These are phyloP conservation scores for Colletotrichum somersetense DNA, from an alignment of 2,329 filamentous ascomycete genomes.

Conservation along the genomic window DNA sequence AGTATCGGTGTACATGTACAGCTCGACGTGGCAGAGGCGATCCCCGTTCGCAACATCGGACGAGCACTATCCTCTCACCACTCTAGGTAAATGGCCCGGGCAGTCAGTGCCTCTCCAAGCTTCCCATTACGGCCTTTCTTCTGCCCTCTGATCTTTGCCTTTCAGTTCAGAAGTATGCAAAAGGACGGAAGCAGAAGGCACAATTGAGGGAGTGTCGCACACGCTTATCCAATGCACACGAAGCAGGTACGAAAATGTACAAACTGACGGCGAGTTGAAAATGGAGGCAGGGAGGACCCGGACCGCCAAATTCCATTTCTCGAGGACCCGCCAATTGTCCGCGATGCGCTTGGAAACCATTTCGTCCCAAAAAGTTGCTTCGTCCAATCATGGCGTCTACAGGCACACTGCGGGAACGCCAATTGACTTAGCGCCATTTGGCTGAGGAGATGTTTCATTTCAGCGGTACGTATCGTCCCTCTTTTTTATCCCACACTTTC, in stretches of 20 bases:
- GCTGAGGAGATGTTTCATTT: constrained; percentile 14
- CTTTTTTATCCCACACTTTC: neutral
- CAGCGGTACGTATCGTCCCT: neutral
- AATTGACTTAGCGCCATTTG: constrained; percentile 19
- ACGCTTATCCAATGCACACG: neutral
- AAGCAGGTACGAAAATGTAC: neutral
- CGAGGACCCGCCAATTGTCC: constrained; percentile 23
- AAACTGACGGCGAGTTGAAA: neutral
- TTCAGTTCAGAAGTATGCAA: neutral
- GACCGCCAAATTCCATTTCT: constrained; percentile 32
- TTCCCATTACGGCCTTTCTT: neutral
- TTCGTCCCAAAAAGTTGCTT: constrained; percentile 25
- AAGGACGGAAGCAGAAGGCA: neutral
- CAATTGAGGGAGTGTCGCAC: neutral
- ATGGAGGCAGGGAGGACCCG: neutral
- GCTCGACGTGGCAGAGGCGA: constrained; percentile 4
- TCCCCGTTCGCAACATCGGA: constrained; percentile 15
- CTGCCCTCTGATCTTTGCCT: neutral
- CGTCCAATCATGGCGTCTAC: constrained; percentile 34
- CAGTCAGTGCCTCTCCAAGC: neutral
- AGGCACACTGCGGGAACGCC: constrained; percentile 16
- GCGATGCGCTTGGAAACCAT: constrained; percentile 20
- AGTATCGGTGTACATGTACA: neutral
- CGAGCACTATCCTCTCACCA: constrained; percentile 19
- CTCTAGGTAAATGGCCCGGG: neutral